Base-by-base conservation (phyloP, 169 alveolate genomes). In the Ichthyophthirius multifiliis region DNA sequence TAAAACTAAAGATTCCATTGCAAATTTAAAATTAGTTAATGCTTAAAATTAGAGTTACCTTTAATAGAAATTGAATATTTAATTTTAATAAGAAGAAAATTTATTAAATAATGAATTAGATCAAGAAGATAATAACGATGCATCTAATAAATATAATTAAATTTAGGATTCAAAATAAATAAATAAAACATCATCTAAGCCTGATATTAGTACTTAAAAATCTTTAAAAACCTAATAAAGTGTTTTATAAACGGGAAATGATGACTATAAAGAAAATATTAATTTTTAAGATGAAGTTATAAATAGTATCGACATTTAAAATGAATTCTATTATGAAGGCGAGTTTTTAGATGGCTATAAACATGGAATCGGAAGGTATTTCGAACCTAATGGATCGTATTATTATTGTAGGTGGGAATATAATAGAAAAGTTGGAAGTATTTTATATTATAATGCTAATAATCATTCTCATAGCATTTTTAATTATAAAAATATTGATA, bases 351-450 rank as follows among this genome's bases (percentile, higher is more conserved):
- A 65, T 20, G 79, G 77, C 31, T 65, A 64, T 12, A 65, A 78
- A 27, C 85, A 65, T 43, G 85, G 78, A 6, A 65, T 15, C 0
- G 85, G 85, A 34, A 65, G 85, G 23, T 34, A 44, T 12, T 65
- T 46, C 12, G 41, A 65, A 12, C 80, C 85, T 0, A 65, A 39
- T 46, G 85, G 85, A 4, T 79, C 85, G 0, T 79, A 79, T 31
- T 37, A n/a, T 71, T 79, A 79, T 67, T 74, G 76, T 23, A 31
- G 67, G 12, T 79, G 85, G 85, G 85, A 71, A 32, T 79, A 44
- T 27, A 67, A 79, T 67, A 65, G 27, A 1, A 74, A 74, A 31
- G 43, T 65, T 15, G 43, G 78, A 18, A 43, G 67, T 10, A 65
- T 79, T 27, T 6, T 79, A 2, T 48, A 65, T 23, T 79, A 79